These are phyloP conservation scores for Collybia nuda DNA, from an alignment of 768 basidiomycete genomes.

Conservation along the genomic window DNA sequence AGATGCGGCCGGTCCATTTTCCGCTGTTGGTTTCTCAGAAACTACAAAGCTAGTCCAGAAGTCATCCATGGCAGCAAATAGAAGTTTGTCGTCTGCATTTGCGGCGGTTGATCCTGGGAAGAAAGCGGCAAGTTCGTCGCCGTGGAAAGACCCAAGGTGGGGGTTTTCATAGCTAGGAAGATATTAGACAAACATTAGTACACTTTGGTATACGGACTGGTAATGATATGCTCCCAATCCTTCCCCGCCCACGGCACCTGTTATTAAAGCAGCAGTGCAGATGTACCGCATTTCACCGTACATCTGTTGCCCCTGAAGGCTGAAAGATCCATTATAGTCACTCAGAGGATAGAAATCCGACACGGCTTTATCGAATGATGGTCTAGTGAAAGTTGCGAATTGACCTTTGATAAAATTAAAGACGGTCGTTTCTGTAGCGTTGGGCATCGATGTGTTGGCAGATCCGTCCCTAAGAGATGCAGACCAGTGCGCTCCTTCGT, in stretches of 20 bases:
- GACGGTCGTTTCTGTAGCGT: conserved; percentile 36
- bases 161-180: conserved; percentile 38
- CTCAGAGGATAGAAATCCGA: conserved; percentile 30
- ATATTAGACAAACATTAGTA: background rate
- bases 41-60: conserved; percentile 41
- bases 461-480: conserved; percentile 27
- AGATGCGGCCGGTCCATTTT: conserved; percentile 2
- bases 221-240: conserved; percentile 31
- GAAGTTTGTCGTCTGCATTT: conserved; percentile 22
- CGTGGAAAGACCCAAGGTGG: conserved; percentile 35
- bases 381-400: conserved; percentile 27
- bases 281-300: conserved; percentile 45
- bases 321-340: conserved; percentile 30
- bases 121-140: conserved; percentile 35
- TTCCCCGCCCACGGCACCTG: conserved; percentile 18
- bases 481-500: conserved; percentile 43
- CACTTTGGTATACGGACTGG: conserved; percentile 24
- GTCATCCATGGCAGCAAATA: conserved; percentile 37
- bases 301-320: conserved; percentile 42
- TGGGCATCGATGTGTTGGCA: conserved; percentile 38
- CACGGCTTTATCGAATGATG: conserved; percentile 29
- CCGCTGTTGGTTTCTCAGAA: conserved; percentile 25
- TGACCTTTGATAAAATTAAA: conserved; percentile 42
- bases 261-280: conserved; percentile 38
- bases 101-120: conserved; percentile 24